Evolutionary conservation across 345 rosid species (phyloP), one percentile per base, ranked within the genome.

Genomic region (Hirschfeldia incana): DNA sequence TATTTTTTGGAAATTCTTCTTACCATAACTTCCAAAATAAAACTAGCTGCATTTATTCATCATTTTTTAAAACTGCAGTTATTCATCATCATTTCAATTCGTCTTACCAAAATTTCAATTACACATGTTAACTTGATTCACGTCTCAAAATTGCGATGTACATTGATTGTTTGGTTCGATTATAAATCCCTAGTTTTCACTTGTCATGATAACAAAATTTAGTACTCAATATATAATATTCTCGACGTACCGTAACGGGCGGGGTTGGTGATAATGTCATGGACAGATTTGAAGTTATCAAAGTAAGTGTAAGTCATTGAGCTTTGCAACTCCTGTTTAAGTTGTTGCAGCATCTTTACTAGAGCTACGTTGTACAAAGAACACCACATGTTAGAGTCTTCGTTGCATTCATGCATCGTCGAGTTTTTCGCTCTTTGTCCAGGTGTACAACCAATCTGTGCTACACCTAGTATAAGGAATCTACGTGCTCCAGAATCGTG

Each of bases 401-500:
- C 83, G 29, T 80, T 76, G 79, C 96, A 92, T 71, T 75, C 87
- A 21, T 70, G 10, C 79, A 49, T 4, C 8, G 68, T 78, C 33
- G 78, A 53, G 77, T 76, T 78, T 77, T 84, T 85, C 34, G 13
- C 26, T 82, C 97, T 85, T 63, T 42, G 66, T 0, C 79, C 71
- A 2, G 97, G 97, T 39, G 67, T 73, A 60, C 97, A 92, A 3
- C 97, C 97, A 11, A 89, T 67, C 15, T 69, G 30, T 2, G 78
- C 87, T 8, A 87, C 65, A 10, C 91, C 97, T 7, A 81, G 10
- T 2, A 87, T 27, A 21, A 85, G 79, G 53, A 87, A 91, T 65
- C 84, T 89, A 26, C 89, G 90, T 0, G 87, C 96, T 67, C 87
- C 88, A 1, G 66, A 8, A 3, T 44, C 68, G 64, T 88, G 34